A percentile compares a stretch with the other conserved stretches of the same genome.
Evolutionary conservation across 306 rosid species (phyloP).

Genomic region (Cucurbita argyrosperma): DNA sequence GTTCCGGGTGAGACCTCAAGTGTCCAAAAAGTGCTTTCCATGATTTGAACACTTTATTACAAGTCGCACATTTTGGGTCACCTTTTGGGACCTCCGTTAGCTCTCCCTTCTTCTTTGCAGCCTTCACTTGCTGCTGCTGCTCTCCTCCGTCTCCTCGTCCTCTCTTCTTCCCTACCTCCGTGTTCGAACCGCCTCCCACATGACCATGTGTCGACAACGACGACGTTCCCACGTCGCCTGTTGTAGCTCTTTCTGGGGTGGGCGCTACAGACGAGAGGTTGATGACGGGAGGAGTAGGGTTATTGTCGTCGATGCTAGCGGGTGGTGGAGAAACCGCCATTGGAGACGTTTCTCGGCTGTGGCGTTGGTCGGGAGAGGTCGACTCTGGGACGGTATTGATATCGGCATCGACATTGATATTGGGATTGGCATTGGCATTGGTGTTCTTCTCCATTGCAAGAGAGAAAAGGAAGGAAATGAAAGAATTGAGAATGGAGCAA

Average conservation of each 20-base stretch:
- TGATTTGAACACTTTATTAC: constrained; percentile 1
- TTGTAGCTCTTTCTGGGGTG: not conserved
- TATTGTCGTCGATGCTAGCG: not conserved
- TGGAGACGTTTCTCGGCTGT: not conserved
- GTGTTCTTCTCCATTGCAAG: not conserved
- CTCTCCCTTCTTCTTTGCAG: not conserved
- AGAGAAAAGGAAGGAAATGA: not conserved
- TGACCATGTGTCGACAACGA: not conserved
- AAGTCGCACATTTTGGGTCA: not conserved
- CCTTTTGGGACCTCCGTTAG: constrained; percentile 5
- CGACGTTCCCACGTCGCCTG: not conserved
- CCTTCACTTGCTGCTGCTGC: not conserved
- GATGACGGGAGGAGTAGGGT: not conserved
- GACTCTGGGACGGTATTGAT: not conserved
- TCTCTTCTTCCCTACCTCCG: not conserved
- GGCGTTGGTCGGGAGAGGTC: not conserved
- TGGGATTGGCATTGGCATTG: not conserved
- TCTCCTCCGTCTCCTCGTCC: not conserved
- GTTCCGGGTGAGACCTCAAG: constrained; percentile 18
- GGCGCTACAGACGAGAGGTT: not conserved
- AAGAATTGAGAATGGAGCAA: not conserved
- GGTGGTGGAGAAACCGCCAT: not conserved
- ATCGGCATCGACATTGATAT: not conserved
- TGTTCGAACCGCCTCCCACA: not conserved
- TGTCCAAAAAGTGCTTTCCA: constrained; percentile 28